Base-by-base conservation (phyloP, 805 yeast genomes). In the Jamesozyma jinghongensis region DNA sequence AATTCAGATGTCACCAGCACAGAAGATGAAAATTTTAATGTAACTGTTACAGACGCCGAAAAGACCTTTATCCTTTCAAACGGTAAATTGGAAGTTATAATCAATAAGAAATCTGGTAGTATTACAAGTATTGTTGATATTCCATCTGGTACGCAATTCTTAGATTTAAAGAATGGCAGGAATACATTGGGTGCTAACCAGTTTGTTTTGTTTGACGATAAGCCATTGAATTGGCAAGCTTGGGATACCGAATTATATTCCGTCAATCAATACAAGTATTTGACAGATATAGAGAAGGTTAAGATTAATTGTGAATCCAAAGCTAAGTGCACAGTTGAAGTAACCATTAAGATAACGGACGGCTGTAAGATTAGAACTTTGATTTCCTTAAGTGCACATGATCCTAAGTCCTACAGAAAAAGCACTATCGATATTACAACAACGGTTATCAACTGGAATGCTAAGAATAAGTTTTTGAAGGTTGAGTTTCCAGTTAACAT, bases 191-290 rank as follows among this genome's bases (percentile, higher is more conserved):
- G 85, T 31, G 96, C 88, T 14, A 86, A 87, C 53, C 94, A 84
- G 59, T 78, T 77, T 48, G 77, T 86, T 1, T 56, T 92, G 42
- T 83, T 83, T 53, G 88, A 88, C 49, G 98, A 92, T 59, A 83
- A 85, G 47, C 98, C 98, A 8, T 68, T 85, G 54, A 80, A 73
- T 42, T 90, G 79, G 79, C 95, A 86, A 34, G 97, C 97, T 1
- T 90, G 98, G 98, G 98, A 90, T 59, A 90, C 97, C 0, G 98
- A 90, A 58, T 70, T 87, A 43, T 92, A 76, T 57, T 84, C 95
- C 0, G 72, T 85, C 42, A 85, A 81, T 52, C 86, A 81, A 54
- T 77, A 73, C 56, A 67, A 66, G 40, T 75, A 77, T 48, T 59
- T 80, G 20, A 52, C 54, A 4, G 48, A 50, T n/a, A 40, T 54